Evolutionary conservation across 1,284 basidiomycete genomes (phyloP).

Genomic region (Cryptococcus depauperatus): DNA sequence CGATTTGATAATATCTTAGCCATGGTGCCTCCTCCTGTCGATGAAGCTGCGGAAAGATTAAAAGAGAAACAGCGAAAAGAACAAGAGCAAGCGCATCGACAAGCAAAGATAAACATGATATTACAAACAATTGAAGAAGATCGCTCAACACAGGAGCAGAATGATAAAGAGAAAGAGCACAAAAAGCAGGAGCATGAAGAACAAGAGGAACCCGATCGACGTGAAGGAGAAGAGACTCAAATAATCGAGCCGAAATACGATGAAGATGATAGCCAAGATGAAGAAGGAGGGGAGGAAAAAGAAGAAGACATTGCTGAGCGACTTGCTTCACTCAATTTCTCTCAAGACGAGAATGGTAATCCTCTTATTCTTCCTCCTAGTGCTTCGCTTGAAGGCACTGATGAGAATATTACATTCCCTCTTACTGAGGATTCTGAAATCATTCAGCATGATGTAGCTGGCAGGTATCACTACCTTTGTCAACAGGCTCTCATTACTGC

Average conservation of each 20-base stretch:
- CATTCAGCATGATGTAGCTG: not conserved
- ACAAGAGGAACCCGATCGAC: not conserved
- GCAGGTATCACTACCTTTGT: constrained; percentile 23
- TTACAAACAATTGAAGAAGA: no score
- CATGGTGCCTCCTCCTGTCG: constrained; percentile 12
- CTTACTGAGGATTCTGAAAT: not conserved
- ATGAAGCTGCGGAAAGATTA: not conserved
- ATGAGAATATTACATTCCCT: not conserved
- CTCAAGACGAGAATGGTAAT: not conserved
- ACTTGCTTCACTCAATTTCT: no score
- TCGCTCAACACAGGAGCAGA: not conserved
- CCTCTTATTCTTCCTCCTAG: no score
- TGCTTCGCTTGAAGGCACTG: not conserved
- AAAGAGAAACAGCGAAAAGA: not conserved
- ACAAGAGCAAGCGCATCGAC: not conserved
- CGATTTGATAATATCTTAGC: constrained; percentile 2
- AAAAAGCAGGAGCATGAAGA: not conserved
- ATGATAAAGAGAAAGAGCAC: no score
- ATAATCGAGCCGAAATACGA: not conserved
- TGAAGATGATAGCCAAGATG: not conserved
- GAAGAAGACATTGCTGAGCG: not conserved
- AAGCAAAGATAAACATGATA: not conserved
- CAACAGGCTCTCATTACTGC: constrained; percentile 33
- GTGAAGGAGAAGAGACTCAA: not conserved
- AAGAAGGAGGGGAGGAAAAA: not conserved